Evolutionary conservation across 257 asterid species (phyloP), one percentile per base, ranked within the genome.

Genomic region (Cruciata laevipes): DNA sequence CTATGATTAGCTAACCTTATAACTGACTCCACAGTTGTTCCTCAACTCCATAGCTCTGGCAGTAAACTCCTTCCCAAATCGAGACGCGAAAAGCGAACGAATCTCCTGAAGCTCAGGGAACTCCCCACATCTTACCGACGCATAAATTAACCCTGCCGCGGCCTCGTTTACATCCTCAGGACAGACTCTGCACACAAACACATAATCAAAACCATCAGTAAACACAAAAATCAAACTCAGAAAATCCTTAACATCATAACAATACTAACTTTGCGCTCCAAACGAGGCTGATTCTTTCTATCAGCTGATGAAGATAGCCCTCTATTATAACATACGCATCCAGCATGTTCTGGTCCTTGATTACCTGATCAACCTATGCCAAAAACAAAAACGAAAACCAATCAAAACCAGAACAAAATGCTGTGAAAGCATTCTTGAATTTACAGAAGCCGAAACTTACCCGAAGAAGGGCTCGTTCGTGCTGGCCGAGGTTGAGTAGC

Each of bases 51-150:
- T 77, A n/a, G 96, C 96, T 7, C 93, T 80, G 53, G 77, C 81
- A 0, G 67, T 81, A 4, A 90, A 89, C 65, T 87, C 98, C 69
- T 73, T 90, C 30, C 99, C 96, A 49, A 72, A 90, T 0, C 82
- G 77, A 1, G 84, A 67, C 3, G 82, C 66, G 73, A 90, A 82
- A 61, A 85, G 74, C 10, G 59, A 40, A 0, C 96, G 89, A 69
- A 89, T 83, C 78, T 90, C 84, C 63, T 80, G 91, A 74, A 94
- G 96, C 61, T 94, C 97, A 2, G 99, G 99, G 82, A 90, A 88
- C 1, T 90, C 96, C 16, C 99, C 99, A 70, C 95, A 88, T 75
- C 99, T 85, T 35, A 95, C 68, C 56, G 95, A 70, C 5, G 96
- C 96, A 75, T 60, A 88, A 59, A 88, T 89, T 82, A 94, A 74